Evolutionary conservation across 495 filamentous ascomycete species (phyloP).

Genomic region (Opeltia flavorubescens): DNA sequence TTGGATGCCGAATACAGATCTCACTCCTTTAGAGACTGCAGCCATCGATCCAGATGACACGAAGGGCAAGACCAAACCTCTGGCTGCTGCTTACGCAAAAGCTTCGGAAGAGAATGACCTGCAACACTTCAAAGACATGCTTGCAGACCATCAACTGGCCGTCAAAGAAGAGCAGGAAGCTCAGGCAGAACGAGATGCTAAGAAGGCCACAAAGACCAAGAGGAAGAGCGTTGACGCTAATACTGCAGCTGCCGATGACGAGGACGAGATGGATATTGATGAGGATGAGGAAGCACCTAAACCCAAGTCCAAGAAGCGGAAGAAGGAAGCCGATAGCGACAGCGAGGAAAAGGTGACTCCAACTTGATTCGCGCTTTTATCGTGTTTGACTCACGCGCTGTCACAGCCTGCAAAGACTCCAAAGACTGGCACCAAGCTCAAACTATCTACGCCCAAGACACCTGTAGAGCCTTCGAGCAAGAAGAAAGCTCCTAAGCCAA

Average conservation of each 20-base stretch:
- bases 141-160: constrained; percentile 44
- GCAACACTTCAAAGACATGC: constrained; percentile 59
- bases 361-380: background rate
- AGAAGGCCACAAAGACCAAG: constrained; percentile 32
- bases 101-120: constrained; percentile 59
- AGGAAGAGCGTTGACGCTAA: constrained; percentile 41
- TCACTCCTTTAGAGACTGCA: constrained; percentile 57
- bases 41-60: constrained; percentile 47
- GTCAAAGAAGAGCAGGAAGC: constrained; percentile 49
- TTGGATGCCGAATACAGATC: constrained; percentile 70
- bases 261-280: constrained; percentile 61
- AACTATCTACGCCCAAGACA: constrained; percentile 38
- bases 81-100: constrained; percentile 58
- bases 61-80: constrained; percentile 58
- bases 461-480: constrained; percentile 29
- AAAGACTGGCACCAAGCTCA: constrained; percentile 42
- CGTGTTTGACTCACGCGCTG: constrained; percentile 8
- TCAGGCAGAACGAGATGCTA: constrained; percentile 41
- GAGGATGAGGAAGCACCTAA: constrained; percentile 35
- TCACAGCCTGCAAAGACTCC: constrained; percentile 40
- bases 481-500: constrained; percentile 47
- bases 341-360: constrained; percentile 49
- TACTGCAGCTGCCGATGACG: constrained; percentile 34
- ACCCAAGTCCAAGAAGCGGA: constrained; percentile 51
- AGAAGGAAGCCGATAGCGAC: constrained; percentile 50